A percentile compares a stretch with the other conserved stretches of the same genome.
Evolutionary conservation across 2,329 filamentous ascomycete genomes (phyloP).

Genomic region (Botrytis aclada): DNA sequence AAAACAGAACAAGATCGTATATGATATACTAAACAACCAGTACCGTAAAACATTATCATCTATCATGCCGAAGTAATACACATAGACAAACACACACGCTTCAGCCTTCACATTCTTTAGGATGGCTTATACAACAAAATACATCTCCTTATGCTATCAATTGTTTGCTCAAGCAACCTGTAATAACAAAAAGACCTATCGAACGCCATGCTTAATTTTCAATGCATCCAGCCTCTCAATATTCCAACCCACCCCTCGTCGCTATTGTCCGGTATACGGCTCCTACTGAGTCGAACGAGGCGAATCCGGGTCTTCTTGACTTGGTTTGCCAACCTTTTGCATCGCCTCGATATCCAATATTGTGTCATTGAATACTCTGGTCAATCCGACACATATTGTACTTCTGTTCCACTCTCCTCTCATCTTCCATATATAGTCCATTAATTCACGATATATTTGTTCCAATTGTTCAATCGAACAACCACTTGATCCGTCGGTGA

Average conservation of each 20-base stretch:
- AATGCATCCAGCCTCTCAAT: background rate
- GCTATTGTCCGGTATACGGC: background rate
- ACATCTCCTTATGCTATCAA: conserved; percentile 8
- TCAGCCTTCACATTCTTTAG: background rate
- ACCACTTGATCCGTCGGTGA: conserved; percentile 34
- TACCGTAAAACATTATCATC: conserved; percentile 9
- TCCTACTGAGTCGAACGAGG: background rate
- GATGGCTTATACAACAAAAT: conserved; percentile 2
- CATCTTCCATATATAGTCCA: conserved; percentile 83
- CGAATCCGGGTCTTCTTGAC: conserved; percentile 23
- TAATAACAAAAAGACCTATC: background rate
- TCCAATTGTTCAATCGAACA: conserved; percentile 83
- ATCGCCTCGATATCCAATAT: conserved; percentile 60
- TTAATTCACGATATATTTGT: conserved; percentile 85
- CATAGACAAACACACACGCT: background rate
- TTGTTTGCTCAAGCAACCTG: conserved; percentile 3
- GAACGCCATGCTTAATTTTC: conserved; percentile 7
- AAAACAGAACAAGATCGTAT: background rate
- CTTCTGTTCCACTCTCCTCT: conserved; percentile 81
- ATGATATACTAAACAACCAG: background rate
- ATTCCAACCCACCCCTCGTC: background rate
- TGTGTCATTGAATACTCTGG: conserved; percentile 70
- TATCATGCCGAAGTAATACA: conserved; percentile 13
- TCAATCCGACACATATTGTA: conserved; percentile 62
- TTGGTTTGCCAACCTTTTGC: conserved; percentile 34